These are phyloP conservation scores for Colletotrichum sp. DNA, from an alignment of 2,329 filamentous ascomycete genomes.

Conservation along the genomic window DNA sequence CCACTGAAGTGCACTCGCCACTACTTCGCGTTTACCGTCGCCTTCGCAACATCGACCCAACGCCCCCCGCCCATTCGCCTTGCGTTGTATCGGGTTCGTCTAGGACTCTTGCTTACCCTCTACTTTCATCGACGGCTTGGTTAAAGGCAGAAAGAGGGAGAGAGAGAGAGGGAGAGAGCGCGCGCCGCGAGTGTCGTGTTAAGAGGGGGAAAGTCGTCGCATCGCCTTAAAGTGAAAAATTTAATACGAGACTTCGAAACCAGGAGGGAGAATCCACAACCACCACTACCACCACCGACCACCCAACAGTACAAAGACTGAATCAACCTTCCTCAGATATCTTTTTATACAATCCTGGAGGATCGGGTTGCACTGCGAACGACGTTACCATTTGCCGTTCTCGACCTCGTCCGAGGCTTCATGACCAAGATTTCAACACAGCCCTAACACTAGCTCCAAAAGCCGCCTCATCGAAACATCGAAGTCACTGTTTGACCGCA, in stretches of 20 bases:
- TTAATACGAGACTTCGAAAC: constrained; percentile 1
- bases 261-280: neutral
- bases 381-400: neutral
- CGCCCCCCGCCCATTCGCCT: neutral
- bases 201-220: neutral
- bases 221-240: neutral
- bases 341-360: neutral
- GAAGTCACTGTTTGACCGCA: neutral
- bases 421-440: neutral
- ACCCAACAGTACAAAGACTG: neutral
- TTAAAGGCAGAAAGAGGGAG: neutral
- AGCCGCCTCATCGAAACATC: neutral
- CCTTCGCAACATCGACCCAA: neutral
- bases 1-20: neutral
- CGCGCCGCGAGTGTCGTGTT: neutral
- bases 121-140: neutral
- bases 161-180: neutral
- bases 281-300: neutral
- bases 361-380: neutral
- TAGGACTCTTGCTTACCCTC: neutral
- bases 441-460: neutral
- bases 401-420: neutral
- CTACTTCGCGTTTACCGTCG: neutral
- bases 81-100: neutral
- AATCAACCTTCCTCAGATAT: neutral